phyloP scores from a whole-genome alignment of 495 filamentous ascomycete genomes.

The Aspergillus ellipticus region DNA sequence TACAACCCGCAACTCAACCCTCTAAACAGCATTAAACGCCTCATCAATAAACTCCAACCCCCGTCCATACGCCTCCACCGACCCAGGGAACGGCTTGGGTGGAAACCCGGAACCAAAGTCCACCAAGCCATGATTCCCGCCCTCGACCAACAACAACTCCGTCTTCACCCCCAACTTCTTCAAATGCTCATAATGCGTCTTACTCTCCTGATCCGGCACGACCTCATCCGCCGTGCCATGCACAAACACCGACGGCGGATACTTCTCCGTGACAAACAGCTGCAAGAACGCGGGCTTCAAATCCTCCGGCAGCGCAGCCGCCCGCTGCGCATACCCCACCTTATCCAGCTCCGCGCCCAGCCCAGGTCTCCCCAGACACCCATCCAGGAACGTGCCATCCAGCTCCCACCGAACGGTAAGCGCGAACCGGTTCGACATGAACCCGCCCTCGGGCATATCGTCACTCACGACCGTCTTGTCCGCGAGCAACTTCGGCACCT shows the following conservation, averaged over 20 bases:
- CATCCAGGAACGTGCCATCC: slow-evolving; percentile 19
- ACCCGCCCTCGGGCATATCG: slow-evolving; percentile 1
- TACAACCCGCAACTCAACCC: background rate
- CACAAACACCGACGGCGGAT: slow-evolving; percentile 32
- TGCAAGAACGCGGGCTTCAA: slow-evolving; percentile 25
- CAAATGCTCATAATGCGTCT: slow-evolving; percentile 17
- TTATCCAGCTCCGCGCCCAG: slow-evolving; percentile 14
- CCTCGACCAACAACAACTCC: slow-evolving; percentile 14
- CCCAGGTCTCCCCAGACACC: slow-evolving; percentile 12
- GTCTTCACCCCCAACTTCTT: slow-evolving; percentile 11
- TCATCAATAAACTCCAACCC: slow-evolving; percentile 15
- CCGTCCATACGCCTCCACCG: slow-evolving; percentile 13
- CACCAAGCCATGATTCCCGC: slow-evolving; percentile 15
- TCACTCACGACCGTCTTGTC: slow-evolving; percentile 18
- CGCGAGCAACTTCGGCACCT: slow-evolving; percentile 10
- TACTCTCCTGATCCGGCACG: slow-evolving; percentile 24
- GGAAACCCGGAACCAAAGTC: slow-evolving; percentile 7
- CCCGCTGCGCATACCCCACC: slow-evolving; percentile 12
- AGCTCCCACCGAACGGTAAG: slow-evolving; percentile 19
- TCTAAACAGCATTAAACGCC: background rate
- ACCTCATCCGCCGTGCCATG: slow-evolving; percentile 30
- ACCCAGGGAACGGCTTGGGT: background rate
- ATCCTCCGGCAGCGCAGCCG: slow-evolving; percentile 13
- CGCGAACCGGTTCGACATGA: slow-evolving; percentile 10
- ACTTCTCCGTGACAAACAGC: slow-evolving; percentile 23